Conservation (phyloP, 1,284 basidiomycete genomes). For the Cutaneotrichosporon cavernicola region DNA sequence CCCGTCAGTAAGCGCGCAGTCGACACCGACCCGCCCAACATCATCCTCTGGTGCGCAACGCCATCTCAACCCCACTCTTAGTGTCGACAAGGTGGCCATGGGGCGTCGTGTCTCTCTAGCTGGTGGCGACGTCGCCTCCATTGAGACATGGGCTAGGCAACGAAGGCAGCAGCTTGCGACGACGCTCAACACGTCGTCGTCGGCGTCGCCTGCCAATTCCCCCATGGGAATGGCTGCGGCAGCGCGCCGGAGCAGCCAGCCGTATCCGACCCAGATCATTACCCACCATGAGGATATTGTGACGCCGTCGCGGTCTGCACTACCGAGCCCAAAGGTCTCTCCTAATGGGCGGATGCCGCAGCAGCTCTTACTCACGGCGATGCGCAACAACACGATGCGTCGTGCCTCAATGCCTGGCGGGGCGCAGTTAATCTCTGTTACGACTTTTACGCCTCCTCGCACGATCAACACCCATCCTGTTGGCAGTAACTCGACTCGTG, state of each 20-base stretch:
- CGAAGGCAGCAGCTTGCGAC: conserved; percentile 20
- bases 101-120: conserved; percentile 41
- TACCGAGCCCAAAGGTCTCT: conserved; percentile 38
- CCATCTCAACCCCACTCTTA: conserved; percentile 11
- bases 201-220: conserved; percentile 23
- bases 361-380: conserved; percentile 40
- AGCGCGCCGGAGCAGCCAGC: conserved; percentile 41
- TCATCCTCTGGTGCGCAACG: not conserved
- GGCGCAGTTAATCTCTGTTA: conserved; percentile 43
- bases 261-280: conserved; percentile 40
- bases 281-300: conserved; percentile 12
- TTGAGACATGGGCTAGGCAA: conserved; percentile 34
- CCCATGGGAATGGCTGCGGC: conserved; percentile 40
- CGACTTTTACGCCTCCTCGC: conserved; percentile 47
- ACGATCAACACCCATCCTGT: conserved; percentile 8
- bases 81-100: conserved; percentile 31
- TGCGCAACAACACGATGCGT: conserved; percentile 44
- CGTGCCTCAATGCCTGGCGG: conserved; percentile 45
- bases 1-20: not conserved
- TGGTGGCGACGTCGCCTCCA: conserved; percentile 41
- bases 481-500: conserved; percentile 18
- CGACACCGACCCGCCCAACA: conserved; percentile 11
- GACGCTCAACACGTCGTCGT: conserved; percentile 1
- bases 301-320: conserved; percentile 11
- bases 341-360: conserved; percentile 36